Evolutionary conservation across 1,284 basidiomycete genomes (phyloP), one percentile per base, ranked within the genome.

Genomic region (Fomitiporia mediterranea): DNA sequence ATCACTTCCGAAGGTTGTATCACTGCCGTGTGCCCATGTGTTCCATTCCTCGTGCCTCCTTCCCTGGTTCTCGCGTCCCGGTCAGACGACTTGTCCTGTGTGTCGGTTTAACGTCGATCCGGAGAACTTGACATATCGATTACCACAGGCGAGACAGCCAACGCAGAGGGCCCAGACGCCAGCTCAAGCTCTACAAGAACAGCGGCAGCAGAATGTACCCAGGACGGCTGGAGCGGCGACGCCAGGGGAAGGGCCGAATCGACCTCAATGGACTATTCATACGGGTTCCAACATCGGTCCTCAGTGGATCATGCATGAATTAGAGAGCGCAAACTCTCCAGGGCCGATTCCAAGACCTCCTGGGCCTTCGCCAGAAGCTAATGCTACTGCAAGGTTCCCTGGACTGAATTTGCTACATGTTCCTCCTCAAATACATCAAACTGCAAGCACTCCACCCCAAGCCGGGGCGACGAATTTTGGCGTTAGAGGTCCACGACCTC

Each of bases 91-190:
- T 0, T 91, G 88, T 63, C 88, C 88, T 0, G 84, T 85, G 0
- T 91, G 88, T 69, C 73, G 88, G 59, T 90, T 90, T 63, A 83
- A 91, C 61, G 78, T 91, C 53, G 87, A 91, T 64, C 88, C 87
- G 0, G 82, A 88, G 52, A 83, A 83, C 51, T 66, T 89, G 47
- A 87, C 85, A 0, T 82, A 79, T 63, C 70, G 69, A 15, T 69
- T 67, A 3, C 58, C 52, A n/a, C 25, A 46, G 17, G 25, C 23
- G 6, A 51, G 53, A 21, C 42, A 19, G 21, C 69, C 68, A 3
- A 55, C 52, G 17, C 44, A 19, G 2, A 8, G 13, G 15, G 13
- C 44, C 4, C 27, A 44, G 3, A 6, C 32, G 32, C 32, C 32
- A n/a, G n/a, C n/a, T n/a, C n/a, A n/a, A n/a, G n/a, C n/a, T n/a